Percentiles rank a stretch among this genome's conserved stretches.
Evolutionary conservation across 1,284 basidiomycete species (phyloP).

Genomic region (Tilletia setariae): DNA sequence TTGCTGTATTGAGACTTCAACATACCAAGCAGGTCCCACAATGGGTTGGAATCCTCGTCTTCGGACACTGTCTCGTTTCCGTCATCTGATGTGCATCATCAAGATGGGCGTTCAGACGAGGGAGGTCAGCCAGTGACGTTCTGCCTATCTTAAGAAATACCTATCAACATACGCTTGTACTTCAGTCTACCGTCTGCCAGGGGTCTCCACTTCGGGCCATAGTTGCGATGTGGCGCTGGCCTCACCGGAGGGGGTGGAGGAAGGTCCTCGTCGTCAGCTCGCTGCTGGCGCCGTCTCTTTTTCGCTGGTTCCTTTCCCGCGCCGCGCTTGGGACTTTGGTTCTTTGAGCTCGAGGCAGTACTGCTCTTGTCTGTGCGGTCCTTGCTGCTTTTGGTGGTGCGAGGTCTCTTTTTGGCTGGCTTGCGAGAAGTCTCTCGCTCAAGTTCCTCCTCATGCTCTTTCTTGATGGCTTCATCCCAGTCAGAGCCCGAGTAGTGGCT

Average conservation of each 20-base stretch:
- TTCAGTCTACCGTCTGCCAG: not conserved
- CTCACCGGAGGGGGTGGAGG: not conserved
- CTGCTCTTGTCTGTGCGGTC: no score
- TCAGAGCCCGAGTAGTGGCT: conserved; percentile 3
- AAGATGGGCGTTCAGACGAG: no score
- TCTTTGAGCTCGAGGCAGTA: not conserved
- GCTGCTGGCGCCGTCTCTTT: not conserved
- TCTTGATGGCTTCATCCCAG: conserved; percentile 2
- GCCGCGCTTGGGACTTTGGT: not conserved
- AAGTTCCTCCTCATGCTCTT: not conserved
- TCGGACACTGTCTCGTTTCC: conserved; percentile 2
- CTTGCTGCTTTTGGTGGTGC: no score
- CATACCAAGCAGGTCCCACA: conserved; percentile 12
- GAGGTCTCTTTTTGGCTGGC: no score
- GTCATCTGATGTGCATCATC: not conserved
- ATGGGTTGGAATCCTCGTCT: not conserved
- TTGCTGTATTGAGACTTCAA: not conserved
- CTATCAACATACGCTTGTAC: not conserved
- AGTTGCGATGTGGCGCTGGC: not conserved
- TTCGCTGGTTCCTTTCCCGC: not conserved
- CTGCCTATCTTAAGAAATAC: not conserved
- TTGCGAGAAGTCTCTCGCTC: not conserved
- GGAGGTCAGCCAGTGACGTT: not conserved
- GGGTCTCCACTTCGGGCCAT: conserved; percentile 1
- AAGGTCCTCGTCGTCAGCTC: not conserved